Conservation (phyloP, 106 monocot species). For the Acorus calamus region DNA sequence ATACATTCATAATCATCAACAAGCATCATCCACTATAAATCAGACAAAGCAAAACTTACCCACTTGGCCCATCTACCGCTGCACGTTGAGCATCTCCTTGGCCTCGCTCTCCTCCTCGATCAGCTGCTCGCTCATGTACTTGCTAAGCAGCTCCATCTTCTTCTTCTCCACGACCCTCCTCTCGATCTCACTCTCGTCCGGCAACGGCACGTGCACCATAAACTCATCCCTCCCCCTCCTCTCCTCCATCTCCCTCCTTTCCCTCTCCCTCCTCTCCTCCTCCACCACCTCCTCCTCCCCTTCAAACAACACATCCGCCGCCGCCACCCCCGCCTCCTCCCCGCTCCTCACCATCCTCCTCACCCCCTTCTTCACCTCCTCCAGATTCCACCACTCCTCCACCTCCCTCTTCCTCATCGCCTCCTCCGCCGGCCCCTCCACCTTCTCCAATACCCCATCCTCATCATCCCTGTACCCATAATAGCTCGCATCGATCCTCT, state of each 20-base stretch:
- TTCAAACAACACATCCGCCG: slow-evolving; percentile 64
- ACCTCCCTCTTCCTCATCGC: slow-evolving; percentile 45
- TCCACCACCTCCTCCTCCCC: slow-evolving; percentile 91
- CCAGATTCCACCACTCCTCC: slow-evolving; percentile 60
- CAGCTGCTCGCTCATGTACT: slow-evolving; percentile 63
- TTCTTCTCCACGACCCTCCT: slow-evolving; percentile 87
- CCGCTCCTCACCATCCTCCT: slow-evolving; percentile 80
- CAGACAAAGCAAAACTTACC: too few species aligned
- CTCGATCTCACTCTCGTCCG: slow-evolving; percentile 93
- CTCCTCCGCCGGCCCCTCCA: slow-evolving; percentile 58
- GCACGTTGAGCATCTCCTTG: slow-evolving; percentile 81
- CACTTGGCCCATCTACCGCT: slow-evolving; percentile 16
- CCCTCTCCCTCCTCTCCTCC: slow-evolving; percentile 61
- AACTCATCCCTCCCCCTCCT: slow-evolving; percentile 47
- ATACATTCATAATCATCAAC: too few species aligned
- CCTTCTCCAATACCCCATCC: slow-evolving; percentile 83
- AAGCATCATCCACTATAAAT: too few species aligned
- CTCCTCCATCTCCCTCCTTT: slow-evolving; percentile 39
- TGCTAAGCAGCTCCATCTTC: slow-evolving; percentile 83
- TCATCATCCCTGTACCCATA: slow-evolving; percentile 95
- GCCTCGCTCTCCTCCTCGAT: slow-evolving; percentile 76
- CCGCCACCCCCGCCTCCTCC: slow-evolving; percentile 52
- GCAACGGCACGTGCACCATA: slow-evolving; percentile 82
- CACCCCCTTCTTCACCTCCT: slow-evolving; percentile 63
- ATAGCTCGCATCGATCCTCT: slow-evolving; percentile 85